Base-by-base conservation (phyloP, 306 rosid genomes). In the Lathyrus tuberosus region DNA sequence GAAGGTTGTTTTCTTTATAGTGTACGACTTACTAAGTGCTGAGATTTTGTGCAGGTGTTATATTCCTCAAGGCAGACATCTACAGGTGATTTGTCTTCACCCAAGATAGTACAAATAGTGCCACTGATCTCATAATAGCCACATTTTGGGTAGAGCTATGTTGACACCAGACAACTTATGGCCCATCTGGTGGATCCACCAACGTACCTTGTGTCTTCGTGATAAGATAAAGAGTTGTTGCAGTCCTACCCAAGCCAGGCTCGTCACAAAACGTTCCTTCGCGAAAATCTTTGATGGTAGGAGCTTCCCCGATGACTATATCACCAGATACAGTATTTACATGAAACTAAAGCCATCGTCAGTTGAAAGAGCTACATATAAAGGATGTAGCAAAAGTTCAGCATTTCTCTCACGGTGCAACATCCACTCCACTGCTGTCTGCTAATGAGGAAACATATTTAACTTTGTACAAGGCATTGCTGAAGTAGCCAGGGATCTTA, bases 261-360 rank as follows among this genome's bases (percentile, higher is more conserved):
- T 94, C 98, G 56, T 94, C 98, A 74, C 98, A 94, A 59, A 94
- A 94, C 91, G 90, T 76, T 64, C 98, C 98, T 79, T 97, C 98
- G 44, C 78, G 83, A 63, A 94, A 94, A 82, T 94, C 98, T 74
- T 71, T 88, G 74, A 88, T 65, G 38, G 89, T 83, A 69, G 97
- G 99, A 65, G 92, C 75, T 65, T 62, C 73, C 53, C 83, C 89
- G 33, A 72, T 84, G 79, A 84, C 82, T 80, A 94, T 94, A 81
- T 87, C 88, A 54, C 97, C 99, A 47, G 97, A 76, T 67, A 94
- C 86, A 38, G 86, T 84, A 80, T 82, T 90, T 61, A 94, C 56
- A 51, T 77, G 84, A 87, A 87, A 72, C 79, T 72, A 74, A 88
- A 87, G 51, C 88, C 95, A 78, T 94, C 96, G 11, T 87, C 87